phyloP scores from a whole-genome alignment of 306 rosid genomes.

The Acacia melanoxylon region DNA sequence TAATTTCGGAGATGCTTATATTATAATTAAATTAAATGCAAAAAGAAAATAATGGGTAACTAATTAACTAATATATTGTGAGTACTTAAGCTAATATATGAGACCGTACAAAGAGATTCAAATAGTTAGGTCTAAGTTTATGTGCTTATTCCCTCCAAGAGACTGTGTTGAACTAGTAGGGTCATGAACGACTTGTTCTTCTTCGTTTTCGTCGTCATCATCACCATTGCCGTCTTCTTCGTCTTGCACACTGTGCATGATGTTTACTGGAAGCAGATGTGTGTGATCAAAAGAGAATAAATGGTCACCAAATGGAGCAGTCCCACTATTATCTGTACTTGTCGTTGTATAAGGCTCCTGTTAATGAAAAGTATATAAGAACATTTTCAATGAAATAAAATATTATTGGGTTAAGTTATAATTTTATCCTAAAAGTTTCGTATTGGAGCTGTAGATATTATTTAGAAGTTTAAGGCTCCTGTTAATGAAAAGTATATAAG shows the following conservation, averaged over 20 bases:
- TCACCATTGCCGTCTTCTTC: background rate
- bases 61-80: background rate
- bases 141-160: slow-evolving; percentile 6
- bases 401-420: no score
- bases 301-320: slow-evolving; percentile 37
- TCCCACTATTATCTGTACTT: slow-evolving; percentile 30
- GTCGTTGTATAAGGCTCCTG: slow-evolving; percentile 33
- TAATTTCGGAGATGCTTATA: background rate
- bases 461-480: no score
- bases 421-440: no score
- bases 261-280: slow-evolving; percentile 11
- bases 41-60: background rate
- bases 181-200: slow-evolving; percentile 15
- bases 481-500: background rate
- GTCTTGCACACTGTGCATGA: slow-evolving; percentile 26
- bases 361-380: background rate
- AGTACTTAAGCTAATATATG: background rate
- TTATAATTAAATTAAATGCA: background rate
- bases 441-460: no score
- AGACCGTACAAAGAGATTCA: slow-evolving; percentile 14
- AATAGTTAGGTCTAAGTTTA: slow-evolving; percentile 70
- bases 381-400: background rate
- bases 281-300: slow-evolving; percentile 36
- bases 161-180: slow-evolving; percentile 41
- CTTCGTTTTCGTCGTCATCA: background rate